These are phyloP conservation scores for Pleurotus eryngii DNA, from an alignment of 768 basidiomycete species.

Conservation along the genomic window DNA sequence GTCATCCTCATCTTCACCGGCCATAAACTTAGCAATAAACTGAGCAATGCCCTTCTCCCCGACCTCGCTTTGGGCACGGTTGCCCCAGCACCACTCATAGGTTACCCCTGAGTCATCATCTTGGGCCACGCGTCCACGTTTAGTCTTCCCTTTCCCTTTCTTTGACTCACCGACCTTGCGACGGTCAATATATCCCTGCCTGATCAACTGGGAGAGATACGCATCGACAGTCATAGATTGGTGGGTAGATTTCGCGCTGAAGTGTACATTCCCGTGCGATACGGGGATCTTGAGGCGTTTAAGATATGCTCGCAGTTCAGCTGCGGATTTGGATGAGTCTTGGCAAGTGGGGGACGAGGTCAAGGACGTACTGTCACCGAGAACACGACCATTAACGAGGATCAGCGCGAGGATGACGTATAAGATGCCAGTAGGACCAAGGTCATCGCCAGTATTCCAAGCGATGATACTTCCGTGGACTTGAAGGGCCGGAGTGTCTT, in stretches of 20 bases:
- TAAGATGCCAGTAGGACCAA: conserved; percentile 69
- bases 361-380: conserved; percentile 64
- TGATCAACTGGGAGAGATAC: conserved; percentile 60
- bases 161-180: conserved; percentile 43
- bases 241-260: conserved; percentile 47
- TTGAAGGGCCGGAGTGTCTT: conserved; percentile 32
- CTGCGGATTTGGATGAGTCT: conserved; percentile 32
- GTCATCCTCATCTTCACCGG: conserved; percentile 29
- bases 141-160: conserved; percentile 35
- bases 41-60: conserved; percentile 71
- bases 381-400: conserved; percentile 71
- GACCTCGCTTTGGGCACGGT: conserved; percentile 75
- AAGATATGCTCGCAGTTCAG: conserved; percentile 67
- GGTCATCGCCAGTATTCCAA: conserved; percentile 66
- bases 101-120: conserved; percentile 31
- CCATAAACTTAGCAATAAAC: conserved; percentile 84
- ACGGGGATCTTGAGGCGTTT: conserved; percentile 64
- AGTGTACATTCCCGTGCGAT: conserved; percentile 41
- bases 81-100: conserved; percentile 69
- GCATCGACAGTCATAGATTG: conserved; percentile 56
- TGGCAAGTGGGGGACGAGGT: background rate
- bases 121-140: conserved; percentile 50
- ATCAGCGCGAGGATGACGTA: conserved; percentile 82
- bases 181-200: conserved; percentile 80
- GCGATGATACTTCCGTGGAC: conserved; percentile 69